Base-by-base conservation (phyloP, 306 rosid genomes). In the Citrullus mucosospermus region DNA sequence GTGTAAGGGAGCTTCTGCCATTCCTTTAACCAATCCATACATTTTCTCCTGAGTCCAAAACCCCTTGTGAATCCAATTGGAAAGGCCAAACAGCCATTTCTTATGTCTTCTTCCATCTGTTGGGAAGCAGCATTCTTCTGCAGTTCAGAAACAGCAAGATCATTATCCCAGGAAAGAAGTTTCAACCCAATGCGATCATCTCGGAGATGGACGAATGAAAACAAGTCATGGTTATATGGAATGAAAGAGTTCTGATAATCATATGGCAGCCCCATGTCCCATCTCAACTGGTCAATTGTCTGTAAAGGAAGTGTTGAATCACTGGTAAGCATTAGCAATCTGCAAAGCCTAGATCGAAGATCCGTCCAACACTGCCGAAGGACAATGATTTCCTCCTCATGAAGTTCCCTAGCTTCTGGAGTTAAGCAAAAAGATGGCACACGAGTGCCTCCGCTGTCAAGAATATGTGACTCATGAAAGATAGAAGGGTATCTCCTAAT, bases 1-100 rank as follows among this genome's bases (percentile, higher is more conserved):
- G 93, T 88, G 51, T 90, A 94, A n/a, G 96, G 98, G 50, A 94
- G 96, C 80, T 57, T 89, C 78, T 94, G 96, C 97, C 97, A 92
- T 79, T 94, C 98, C 78, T 73, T 89, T 83, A 94, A 84, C 95
- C 97, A 92, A 61, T 89, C 95, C 89, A 88, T 89, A 84, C 95
- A 85, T 85, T 92, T 94, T 62, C 93, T 90, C 84, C 77, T 90
- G 86, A 92, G 73, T 69, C 98, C 97, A 77, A 88, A 94, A 56
- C 98, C 98, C 85, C 98, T 87, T 0, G 96, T 86, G 72, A 92
- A 94, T 77, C 98, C 84, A 55, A 90, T 41, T 32, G 96, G 95
- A 86, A 92, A 94, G 79, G 91, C 89, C 44, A 91, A 86, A 76
- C 85, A 82, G 55, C 93, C 88, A 71, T 50, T 87, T 80, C 59